Percentiles rank a stretch among this genome's conserved stretches.
Conservation (phyloP, 2,329 filamentous ascomycete genomes). For the Zasmidium citrigriseum region DNA sequence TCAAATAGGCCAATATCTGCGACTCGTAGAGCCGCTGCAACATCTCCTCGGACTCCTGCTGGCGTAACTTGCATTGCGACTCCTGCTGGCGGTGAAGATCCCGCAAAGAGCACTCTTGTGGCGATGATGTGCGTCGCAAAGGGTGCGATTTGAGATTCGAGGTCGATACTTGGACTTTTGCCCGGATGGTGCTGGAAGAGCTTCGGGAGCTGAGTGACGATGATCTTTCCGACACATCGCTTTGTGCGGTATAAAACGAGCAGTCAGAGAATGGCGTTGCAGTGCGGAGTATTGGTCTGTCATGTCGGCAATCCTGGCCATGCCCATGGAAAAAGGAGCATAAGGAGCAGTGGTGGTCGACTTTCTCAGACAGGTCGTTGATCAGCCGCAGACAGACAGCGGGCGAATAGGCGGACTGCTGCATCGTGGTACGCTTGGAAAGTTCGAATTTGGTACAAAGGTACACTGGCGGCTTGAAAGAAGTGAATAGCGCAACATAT, state of each 20-base stretch:
- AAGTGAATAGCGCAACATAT: not conserved
- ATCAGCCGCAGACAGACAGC: constrained; percentile 23
- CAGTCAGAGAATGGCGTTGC: constrained; percentile 22
- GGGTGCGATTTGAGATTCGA: constrained; percentile 14
- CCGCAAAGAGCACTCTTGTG: constrained; percentile 28
- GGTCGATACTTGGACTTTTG: constrained; percentile 9
- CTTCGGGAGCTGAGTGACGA: constrained; percentile 13
- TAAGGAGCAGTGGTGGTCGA: constrained; percentile 26
- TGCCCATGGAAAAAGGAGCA: constrained; percentile 21
- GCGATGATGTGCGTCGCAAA: constrained; percentile 29
- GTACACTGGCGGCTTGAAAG: not conserved
- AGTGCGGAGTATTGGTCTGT: too few species aligned
- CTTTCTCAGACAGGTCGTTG: constrained; percentile 14
- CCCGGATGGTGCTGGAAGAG: constrained; percentile 18
- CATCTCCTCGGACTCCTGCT: constrained; percentile 31
- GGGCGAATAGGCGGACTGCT: constrained; percentile 10
- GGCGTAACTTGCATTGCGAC: constrained; percentile 11
- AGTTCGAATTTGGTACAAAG: not conserved
- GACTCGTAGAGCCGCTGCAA: constrained; percentile 33
- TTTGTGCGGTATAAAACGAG: constrained; percentile 27
- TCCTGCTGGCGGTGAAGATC: constrained; percentile 29
- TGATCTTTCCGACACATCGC: constrained; percentile 9
- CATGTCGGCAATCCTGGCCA: constrained; percentile 10
- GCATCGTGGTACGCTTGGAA: constrained; percentile 1
- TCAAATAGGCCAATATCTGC: constrained; percentile 35